Evolutionary conservation across 2,329 filamentous ascomycete genomes (phyloP), one percentile per base, ranked within the genome.

Genomic region (Sporothrix curviconia): DNA sequence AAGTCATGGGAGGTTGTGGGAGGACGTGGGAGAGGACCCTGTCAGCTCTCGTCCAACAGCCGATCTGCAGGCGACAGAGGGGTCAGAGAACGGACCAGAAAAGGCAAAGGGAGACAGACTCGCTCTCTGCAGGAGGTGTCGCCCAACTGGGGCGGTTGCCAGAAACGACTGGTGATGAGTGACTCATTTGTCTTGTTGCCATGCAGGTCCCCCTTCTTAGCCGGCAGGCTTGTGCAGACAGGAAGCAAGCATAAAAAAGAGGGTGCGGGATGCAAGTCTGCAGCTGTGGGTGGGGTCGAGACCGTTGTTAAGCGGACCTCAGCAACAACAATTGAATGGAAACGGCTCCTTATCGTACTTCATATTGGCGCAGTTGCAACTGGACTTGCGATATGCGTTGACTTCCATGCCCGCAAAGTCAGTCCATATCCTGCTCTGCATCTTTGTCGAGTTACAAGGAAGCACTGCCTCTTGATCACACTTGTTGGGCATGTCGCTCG

Each of bases 141-240:
- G 62, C 67, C 54, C 64, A 53, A 61, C 43, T 59, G 44, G 60
- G 56, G 59, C 43, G 60, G 59, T 50, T 25, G 53, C 54, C 40
- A 53, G 60, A 57, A 67, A 64, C 58, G 66, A 70, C 58, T 69
- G 68, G 68, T 53, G 44, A 54, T 50, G 62, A 60, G 65, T 70
- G 68, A 70, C 62, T 70, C 67, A 69, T 59, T 60, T 64, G 62
- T n/a, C n/a, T 60, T 59, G 51, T 49, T 44, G 24, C 14, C 50
- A 59, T 59, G 58, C 58, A 59, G 50, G 43, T 57, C 32, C 57
- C 50, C 25, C 52, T 53, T 46, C 40, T 56, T 43, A 49, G n/a
- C 42, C 49, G 49, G 36, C 11, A 49, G 17, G 42, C 22, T 43
- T 42, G 40, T 24, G 53, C 25, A 34, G 53, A 54, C 55, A 58